Conservation (phyloP, 2,329 filamentous ascomycete species). For the Elsinoe perseae region DNA sequence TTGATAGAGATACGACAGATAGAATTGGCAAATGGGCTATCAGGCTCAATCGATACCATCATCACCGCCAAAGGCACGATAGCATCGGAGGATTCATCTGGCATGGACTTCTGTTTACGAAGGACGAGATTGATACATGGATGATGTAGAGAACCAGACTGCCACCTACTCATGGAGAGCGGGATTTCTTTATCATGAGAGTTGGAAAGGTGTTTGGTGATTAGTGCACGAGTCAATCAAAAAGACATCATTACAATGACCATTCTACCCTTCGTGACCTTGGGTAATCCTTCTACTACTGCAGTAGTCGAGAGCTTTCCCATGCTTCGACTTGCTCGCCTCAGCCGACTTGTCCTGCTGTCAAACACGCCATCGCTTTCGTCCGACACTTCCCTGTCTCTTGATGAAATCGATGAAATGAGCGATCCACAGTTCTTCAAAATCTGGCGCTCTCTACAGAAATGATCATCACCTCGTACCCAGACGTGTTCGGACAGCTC, state of each 20-base stretch:
- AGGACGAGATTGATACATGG: constrained; percentile 1
- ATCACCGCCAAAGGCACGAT: not conserved
- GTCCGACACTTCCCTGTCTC: constrained; percentile 4
- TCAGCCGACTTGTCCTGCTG: not conserved
- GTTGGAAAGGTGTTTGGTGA: not conserved
- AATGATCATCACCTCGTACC: constrained; percentile 4
- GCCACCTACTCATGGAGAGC: constrained; percentile 2
- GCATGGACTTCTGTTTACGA: not conserved
- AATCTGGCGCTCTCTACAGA: not conserved
- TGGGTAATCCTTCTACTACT: no score
- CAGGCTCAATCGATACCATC: constrained; percentile 2
- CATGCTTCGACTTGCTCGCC: not conserved
- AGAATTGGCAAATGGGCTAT: constrained; percentile 9
- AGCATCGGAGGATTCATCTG: not conserved
- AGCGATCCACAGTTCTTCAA: not conserved
- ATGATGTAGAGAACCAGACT: not conserved
- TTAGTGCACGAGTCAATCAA: not conserved
- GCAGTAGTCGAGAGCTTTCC: no score
- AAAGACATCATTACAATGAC: not conserved
- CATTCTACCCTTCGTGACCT: no score
- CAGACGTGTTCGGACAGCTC: not conserved
- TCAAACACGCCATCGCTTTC: not conserved
- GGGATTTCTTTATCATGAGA: not conserved
- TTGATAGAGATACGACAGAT: constrained; percentile 13
- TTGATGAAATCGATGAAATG: constrained; percentile 2